Percentiles rank a stretch among this genome's conserved stretches.
Conservation (phyloP, 2,329 filamentous ascomycete species). For the Pestalotiopsis sp. region DNA sequence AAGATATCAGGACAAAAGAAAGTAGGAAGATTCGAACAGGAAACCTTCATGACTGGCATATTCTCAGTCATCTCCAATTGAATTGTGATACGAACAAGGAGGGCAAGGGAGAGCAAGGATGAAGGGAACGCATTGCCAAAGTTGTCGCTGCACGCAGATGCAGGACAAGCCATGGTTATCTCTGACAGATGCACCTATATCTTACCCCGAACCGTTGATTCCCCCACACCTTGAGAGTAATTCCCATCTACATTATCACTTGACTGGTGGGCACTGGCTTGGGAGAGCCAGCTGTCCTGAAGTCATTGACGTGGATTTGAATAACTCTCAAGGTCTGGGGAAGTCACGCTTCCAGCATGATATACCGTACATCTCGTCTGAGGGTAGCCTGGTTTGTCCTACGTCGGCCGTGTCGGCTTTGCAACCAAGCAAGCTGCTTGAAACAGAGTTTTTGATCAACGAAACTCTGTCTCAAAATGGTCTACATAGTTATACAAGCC, state of each 20-base stretch:
- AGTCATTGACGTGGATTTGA: constrained; percentile 1
- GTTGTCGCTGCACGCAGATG: constrained; percentile 9
- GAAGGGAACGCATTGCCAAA: background rate
- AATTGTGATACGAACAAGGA: too few species aligned
- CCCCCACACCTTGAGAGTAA: too few species aligned
- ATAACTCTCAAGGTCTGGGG: background rate
- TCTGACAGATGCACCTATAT: too few species aligned
- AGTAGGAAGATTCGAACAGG: too few species aligned
- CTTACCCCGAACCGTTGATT: too few species aligned
- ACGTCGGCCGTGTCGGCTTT: constrained; percentile 4
- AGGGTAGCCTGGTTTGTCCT: constrained; percentile 9
- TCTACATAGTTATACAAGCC: background rate
- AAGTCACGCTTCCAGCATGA: background rate
- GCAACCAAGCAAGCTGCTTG: background rate
- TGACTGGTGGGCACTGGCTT: constrained; percentile 10
- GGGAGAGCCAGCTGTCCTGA: constrained; percentile 1
- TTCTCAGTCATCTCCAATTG: too few species aligned
- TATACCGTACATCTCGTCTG: background rate
- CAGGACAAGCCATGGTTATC: constrained; percentile 2
- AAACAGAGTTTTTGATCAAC: background rate
- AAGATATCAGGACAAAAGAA: too few species aligned
- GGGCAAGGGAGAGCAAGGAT: background rate
- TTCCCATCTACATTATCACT: too few species aligned
- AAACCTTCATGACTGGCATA: too few species aligned
- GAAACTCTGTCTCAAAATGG: background rate